Evolutionary conservation across 192 early-diverging fungal genomes (phyloP).

Genomic region (Paraglomus occultum): DNA sequence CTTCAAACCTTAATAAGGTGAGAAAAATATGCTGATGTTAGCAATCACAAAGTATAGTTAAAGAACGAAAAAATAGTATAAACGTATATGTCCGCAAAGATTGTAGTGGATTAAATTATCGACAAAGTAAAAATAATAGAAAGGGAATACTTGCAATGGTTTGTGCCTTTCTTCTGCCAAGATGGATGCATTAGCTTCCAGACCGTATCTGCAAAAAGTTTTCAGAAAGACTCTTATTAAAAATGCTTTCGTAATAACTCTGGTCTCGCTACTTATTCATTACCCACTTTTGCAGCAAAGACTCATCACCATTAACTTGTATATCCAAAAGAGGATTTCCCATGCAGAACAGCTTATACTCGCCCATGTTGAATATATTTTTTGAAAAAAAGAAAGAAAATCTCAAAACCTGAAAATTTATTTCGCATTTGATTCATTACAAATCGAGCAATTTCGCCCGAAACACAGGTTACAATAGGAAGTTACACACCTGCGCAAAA

Average conservation of each 20-base stretch:
- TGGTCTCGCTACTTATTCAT: background rate
- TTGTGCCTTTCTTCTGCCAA: constrained; percentile 88
- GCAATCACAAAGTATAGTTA: no score
- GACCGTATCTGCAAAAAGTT: constrained; percentile 48
- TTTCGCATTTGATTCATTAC: background rate
- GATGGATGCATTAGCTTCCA: constrained; percentile 96
- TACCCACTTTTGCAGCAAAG: constrained; percentile 74
- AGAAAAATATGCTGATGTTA: background rate
- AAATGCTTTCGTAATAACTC: background rate
- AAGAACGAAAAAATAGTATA: no score
- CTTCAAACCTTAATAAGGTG: constrained; percentile 59
- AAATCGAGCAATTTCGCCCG: background rate
- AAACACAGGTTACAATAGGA: no score
- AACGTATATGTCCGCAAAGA: no score
- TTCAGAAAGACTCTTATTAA: background rate
- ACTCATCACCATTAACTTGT: constrained; percentile 72
- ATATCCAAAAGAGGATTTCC: constrained; percentile 99
- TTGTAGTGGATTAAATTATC: no score
- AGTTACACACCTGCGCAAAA: no score
- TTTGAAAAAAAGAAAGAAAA: constrained; percentile 1
- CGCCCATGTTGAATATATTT: constrained; percentile 24
- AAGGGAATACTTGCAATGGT: constrained; percentile 61
- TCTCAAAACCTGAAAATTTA: no score
- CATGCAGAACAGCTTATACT: constrained; percentile 74
- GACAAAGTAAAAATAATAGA: background rate